These are phyloP conservation scores for bread wheat (Triticum aestivum) DNA, from an alignment of 176 grass and related monocot genomes.

Conservation along the genomic window IWGSC_CS_RefSeq_v2.1 NC_057812.1:610058834-610059333, in stretches of 20 bases:
- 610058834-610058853: not conserved
- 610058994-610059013: conserved; percentile 91
- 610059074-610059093: not conserved
- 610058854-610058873: not conserved
- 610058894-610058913: not conserved
- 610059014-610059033: conserved; percentile 91
- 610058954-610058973: not conserved
- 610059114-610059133: conserved; percentile 18
- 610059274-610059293: not conserved
- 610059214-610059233: conserved; percentile 75
- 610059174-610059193: conserved; percentile 78
- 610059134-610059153: conserved; percentile 68
- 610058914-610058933: not conserved
- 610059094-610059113: not conserved
- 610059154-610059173: conserved; percentile 97
- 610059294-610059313: conserved; percentile 51
- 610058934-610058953: not conserved
- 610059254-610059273: not conserved
- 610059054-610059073: conserved; percentile 64
- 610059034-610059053: conserved; percentile 97
- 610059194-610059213: conserved; percentile 93
- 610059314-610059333: conserved; percentile 94
- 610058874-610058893: not conserved
- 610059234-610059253: not conserved
- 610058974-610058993: conserved; percentile 57